Conservation (phyloP, 23 red algal species). For the Gracilaria caudata region DNA sequence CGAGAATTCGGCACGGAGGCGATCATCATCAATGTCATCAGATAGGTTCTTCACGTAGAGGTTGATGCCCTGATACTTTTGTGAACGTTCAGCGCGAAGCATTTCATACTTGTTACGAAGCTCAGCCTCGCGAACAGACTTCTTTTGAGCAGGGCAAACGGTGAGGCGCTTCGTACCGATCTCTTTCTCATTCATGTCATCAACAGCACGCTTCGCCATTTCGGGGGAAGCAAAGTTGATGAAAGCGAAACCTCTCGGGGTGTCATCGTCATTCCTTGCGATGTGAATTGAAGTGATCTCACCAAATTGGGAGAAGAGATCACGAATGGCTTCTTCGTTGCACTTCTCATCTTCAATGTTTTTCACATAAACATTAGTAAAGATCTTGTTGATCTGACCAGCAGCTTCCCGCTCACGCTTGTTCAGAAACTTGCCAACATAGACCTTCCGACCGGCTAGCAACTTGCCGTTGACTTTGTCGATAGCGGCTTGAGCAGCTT, state of each 20-base stretch:
- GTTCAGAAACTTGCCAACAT: slow-evolving; percentile 88
- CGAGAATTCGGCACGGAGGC: slow-evolving; percentile 88
- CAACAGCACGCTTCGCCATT: slow-evolving; percentile 79
- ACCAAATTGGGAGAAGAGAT: slow-evolving; percentile 86
- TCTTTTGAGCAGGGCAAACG: slow-evolving; percentile 95
- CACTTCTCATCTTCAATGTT: slow-evolving; percentile 87
- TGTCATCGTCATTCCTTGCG: slow-evolving; percentile 44
- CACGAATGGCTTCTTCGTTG: slow-evolving; percentile 75
- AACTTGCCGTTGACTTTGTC: slow-evolving; percentile 90
- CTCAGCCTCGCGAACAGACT: slow-evolving; percentile 93
- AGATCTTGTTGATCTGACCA: slow-evolving; percentile 83
- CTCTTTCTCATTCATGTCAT: slow-evolving; percentile 88
- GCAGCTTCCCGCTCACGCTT: slow-evolving; percentile 93
- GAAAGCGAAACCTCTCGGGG: slow-evolving; percentile 92
- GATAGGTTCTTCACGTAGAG: slow-evolving; percentile 97
- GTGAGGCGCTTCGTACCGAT: slow-evolving; percentile 71
- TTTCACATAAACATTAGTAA: slow-evolving; percentile 98
- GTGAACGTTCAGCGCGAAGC: slow-evolving; percentile 71
- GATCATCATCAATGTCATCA: slow-evolving; percentile 97
- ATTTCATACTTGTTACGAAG: slow-evolving; percentile 83
- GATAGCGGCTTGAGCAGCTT: slow-evolving; percentile 85
- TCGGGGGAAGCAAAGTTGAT: slow-evolving; percentile 94
- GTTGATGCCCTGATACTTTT: slow-evolving; percentile 93
- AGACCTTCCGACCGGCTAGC: slow-evolving; percentile 84
- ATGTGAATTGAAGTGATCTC: slow-evolving; percentile 92